Percentiles rank a stretch among this genome's conserved stretches.
Evolutionary conservation across 257 asterid species (phyloP).

Genomic region (Solanum virginianum): DNA sequence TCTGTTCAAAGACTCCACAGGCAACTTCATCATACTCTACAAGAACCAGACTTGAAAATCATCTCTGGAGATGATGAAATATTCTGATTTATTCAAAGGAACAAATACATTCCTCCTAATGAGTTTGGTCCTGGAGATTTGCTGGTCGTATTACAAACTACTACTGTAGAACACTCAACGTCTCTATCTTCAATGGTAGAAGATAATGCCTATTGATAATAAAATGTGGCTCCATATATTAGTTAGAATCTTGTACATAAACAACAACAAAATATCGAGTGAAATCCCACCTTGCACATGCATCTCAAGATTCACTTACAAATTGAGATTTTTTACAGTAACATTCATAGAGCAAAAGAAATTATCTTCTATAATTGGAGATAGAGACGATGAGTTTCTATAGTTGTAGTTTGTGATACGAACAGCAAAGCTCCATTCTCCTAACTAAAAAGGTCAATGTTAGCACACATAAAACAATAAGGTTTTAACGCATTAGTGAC

Average conservation of each 20-base stretch:
- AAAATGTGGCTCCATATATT: too few relatives aligned
- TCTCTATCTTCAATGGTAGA: not conserved
- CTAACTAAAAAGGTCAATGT: slow-evolving; percentile 1
- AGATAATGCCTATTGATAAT: not conserved
- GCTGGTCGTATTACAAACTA: slow-evolving; percentile 1
- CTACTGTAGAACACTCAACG: not conserved
- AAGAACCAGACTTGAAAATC: not conserved
- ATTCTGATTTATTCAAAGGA: slow-evolving; percentile 14
- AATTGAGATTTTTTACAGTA: not conserved
- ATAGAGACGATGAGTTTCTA: not conserved
- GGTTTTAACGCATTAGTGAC: not conserved
- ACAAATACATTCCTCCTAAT: slow-evolving; percentile 15
- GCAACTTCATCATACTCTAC: slow-evolving; percentile 2
- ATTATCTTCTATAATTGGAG: not conserved
- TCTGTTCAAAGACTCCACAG: slow-evolving; percentile 18
- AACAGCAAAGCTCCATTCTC: slow-evolving; percentile 27
- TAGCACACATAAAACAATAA: not conserved
- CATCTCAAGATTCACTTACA: not conserved
- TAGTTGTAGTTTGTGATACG: not conserved
- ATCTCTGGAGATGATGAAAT: slow-evolving; percentile 3
- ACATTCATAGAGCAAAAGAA: not conserved
- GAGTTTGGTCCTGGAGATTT: slow-evolving; percentile 46
- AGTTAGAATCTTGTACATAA: too few relatives aligned
- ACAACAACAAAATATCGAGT: too few relatives aligned
- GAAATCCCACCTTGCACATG: not conserved